phyloP scores from a whole-genome alignment of 2,329 filamentous ascomycete genomes.

The Talaromyces sp. region DNA sequence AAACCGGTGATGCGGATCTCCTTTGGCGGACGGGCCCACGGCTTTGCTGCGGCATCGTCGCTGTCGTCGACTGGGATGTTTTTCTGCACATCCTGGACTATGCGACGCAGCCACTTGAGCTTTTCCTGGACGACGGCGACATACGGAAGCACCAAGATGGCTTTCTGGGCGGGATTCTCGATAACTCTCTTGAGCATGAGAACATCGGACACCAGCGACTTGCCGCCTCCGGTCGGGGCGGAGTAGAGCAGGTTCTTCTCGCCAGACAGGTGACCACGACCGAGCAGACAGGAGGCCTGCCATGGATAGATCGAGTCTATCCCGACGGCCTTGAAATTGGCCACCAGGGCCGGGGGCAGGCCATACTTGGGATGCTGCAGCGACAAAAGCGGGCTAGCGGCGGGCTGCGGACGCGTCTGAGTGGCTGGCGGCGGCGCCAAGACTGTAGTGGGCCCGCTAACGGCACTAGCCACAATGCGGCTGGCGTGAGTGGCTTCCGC shows the following conservation, averaged over 20 bases:
- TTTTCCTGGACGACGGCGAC: slow-evolving; percentile 77
- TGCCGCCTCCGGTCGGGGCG: slow-evolving; percentile 71
- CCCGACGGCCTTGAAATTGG: slow-evolving; percentile 61
- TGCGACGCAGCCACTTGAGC: slow-evolving; percentile 63
- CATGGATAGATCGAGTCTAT: slow-evolving; percentile 71
- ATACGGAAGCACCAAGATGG: slow-evolving; percentile 68
- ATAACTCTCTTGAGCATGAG: slow-evolving; percentile 67
- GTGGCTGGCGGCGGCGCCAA: slow-evolving; percentile 1
- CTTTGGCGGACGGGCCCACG: slow-evolving; percentile 46
- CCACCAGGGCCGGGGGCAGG: slow-evolving; percentile 54
- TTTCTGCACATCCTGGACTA: slow-evolving; percentile 56
- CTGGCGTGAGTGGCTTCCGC: slow-evolving; percentile 18
- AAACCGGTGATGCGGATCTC: slow-evolving; percentile 64
- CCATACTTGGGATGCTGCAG: slow-evolving; percentile 60
- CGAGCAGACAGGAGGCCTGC: slow-evolving; percentile 69
- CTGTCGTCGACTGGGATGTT: slow-evolving; percentile 19
- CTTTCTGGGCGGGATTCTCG: slow-evolving; percentile 58
- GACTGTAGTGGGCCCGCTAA: slow-evolving; percentile 13
- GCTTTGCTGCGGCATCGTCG: slow-evolving; percentile 29
- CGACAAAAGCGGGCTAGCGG: slow-evolving; percentile 44
- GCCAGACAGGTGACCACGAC: slow-evolving; percentile 59
- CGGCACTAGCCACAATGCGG: slow-evolving; percentile 37
- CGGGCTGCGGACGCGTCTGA: not conserved
- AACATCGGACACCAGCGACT: slow-evolving; percentile 67
- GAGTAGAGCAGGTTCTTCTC: slow-evolving; percentile 70